Conservation (phyloP, 2,329 filamentous ascomycete species). For the Nothophaeocryptopus gaeumannii region DNA sequence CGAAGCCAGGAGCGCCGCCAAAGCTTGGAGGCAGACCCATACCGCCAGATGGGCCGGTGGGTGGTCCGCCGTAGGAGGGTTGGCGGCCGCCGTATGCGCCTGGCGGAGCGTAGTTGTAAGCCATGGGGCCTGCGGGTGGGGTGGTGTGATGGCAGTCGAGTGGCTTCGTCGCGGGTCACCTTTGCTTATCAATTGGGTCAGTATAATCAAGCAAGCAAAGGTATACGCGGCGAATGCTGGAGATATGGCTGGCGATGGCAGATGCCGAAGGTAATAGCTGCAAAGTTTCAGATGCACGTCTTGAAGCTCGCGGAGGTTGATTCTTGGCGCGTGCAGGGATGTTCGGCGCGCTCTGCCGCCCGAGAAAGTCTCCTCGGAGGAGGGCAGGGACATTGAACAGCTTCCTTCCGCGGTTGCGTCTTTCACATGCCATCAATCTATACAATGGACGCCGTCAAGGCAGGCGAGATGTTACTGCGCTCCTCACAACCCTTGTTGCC, state of each 20-base stretch:
- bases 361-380: neutral
- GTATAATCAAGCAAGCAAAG: too few species aligned
- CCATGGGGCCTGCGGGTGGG: conserved; percentile 24
- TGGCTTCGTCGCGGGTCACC: too few species aligned
- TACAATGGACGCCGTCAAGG: conserved; percentile 32
- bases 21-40: conserved; percentile 78
- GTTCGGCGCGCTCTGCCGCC: neutral
- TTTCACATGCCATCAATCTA: neutral
- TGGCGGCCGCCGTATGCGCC: conserved; percentile 61
- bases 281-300: too few species aligned
- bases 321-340: conserved; percentile 1
- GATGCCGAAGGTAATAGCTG: neutral
- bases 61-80: conserved; percentile 67
- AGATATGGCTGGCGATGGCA: neutral
- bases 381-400: neutral
- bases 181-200: too few species aligned
- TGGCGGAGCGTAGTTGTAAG: conserved; percentile 40
- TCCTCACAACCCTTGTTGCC: conserved; percentile 25
- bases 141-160: neutral
- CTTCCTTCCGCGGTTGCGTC: neutral
- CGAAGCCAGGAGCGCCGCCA: conserved; percentile 76
- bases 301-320: neutral
- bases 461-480: conserved; percentile 32
- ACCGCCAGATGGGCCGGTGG: conserved; percentile 47
- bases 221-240: too few species aligned